A percentile compares a stretch with the other conserved stretches of the same genome.
Conservation (phyloP, 1,284 basidiomycete species). For the Rhodotorula sp. region DNA sequence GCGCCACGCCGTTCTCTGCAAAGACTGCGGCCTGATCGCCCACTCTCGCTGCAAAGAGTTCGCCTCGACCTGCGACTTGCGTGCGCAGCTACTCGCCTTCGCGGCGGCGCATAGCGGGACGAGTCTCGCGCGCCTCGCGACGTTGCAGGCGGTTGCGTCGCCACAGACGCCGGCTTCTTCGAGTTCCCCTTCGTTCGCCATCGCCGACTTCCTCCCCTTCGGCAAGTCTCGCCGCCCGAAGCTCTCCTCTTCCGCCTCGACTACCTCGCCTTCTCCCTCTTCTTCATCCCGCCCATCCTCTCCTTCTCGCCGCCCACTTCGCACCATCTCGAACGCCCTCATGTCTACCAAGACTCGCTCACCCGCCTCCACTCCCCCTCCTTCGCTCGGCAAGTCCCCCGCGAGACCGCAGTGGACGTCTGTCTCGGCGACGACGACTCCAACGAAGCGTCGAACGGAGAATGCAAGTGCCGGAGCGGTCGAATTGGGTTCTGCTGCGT, state of each 20-base stretch:
- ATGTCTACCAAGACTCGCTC: conserved; percentile 11
- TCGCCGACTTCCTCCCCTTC: conserved; percentile 27
- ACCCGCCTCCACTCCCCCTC: conserved; percentile 18
- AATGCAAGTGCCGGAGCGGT: neutral
- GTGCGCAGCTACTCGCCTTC: conserved; percentile 44
- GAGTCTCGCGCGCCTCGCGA: neutral
- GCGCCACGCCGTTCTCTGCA: conserved; percentile 82
- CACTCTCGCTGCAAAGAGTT: conserved; percentile 73
- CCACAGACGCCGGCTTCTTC: neutral
- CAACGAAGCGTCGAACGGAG: neutral
- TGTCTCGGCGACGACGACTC: neutral
- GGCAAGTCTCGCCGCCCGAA: conserved; percentile 3
- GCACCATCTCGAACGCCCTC: conserved; percentile 11
- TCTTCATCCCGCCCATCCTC: neutral
- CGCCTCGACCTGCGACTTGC: conserved; percentile 77
- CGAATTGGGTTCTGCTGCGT: neutral
- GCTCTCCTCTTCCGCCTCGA: neutral
- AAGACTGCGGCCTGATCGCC: conserved; percentile 82
- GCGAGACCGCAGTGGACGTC: neutral
- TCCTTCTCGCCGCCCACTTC: neutral
- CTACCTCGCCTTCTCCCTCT: neutral
- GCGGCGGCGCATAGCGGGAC: neutral
- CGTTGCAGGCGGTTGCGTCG: neutral
- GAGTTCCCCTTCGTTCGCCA: conserved; percentile 1
- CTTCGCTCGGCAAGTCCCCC: conserved; percentile 9